Evolutionary conservation across 192 early-diverging fungal genomes (phyloP), one percentile per base, ranked within the genome.

Genomic region (Podila minutissima): DNA sequence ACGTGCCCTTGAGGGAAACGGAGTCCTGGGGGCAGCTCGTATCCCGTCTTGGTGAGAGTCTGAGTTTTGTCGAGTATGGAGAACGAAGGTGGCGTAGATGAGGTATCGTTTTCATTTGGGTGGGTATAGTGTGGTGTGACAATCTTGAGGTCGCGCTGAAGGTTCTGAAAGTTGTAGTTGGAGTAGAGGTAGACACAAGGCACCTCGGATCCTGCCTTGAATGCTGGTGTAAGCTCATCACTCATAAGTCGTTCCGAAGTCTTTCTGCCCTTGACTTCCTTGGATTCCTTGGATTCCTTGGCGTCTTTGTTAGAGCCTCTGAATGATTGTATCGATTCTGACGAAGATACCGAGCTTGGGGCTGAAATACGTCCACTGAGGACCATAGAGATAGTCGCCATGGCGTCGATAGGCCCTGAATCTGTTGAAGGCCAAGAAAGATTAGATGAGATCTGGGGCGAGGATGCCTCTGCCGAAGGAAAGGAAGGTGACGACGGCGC

Each of bases 151-250:
- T 81, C 76, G 19, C 76, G 41, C 20, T 72, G 76, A 28, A 73
- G 53, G 17, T 69, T 81, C 17, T 73, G 76, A 59, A 81, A 81
- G 57, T 81, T 81, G 66, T 72, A 81, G 57, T 81, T 81, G 60
- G 76, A 81, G 55, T 72, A 81, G 17, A 81, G 76, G 28, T 81
- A 81, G 55, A 81, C 73, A 0, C 66, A 72, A 0, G 76, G 76
- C 32, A 69, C 1, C 6, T 81, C 76, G 3, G 38, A 68, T 48
- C 71, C 71, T 17, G 66, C 24, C 19, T 81, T 81, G 51, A 81
- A 81, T 19, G 76, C 65, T 20, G 76, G 76, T 6, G 76, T 73
- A 62, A 81, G 31, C 24, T 81, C 76, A 0, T 66, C 62, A 32
- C 76, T 81, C 38, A 35, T 67, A 3, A 81, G 37, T 13, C 76